Evolutionary conservation across 2,329 filamentous ascomycete genomes (phyloP), one percentile per base, ranked within the genome.

Genomic region (Lizonia empirigonia): DNA sequence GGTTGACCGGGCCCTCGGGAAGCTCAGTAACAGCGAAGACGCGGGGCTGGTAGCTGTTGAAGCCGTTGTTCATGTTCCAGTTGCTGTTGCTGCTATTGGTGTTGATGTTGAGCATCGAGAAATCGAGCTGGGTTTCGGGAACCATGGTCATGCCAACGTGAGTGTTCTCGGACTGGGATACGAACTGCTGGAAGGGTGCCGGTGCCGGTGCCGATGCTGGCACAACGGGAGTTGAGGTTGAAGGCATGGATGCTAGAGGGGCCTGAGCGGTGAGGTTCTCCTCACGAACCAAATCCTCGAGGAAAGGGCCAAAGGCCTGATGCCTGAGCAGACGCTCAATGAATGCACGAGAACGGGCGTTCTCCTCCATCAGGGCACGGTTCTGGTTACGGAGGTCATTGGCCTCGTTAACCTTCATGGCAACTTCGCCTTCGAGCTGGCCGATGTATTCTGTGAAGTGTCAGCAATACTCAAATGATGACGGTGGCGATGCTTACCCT

Each of bases 391-490:
- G 88, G 26, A 97, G 82, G 36, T 91, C 88, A 58, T 87, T 88
- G 62, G 88, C 87, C 78, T 97, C 93, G 59, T 87, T 89, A 32
- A 88, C 86, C 78, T 94, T 95, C 67, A 80, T 81, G 46, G 90
- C 88, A 63, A 97, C 88, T 74, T 97, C 93, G 56, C 84, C 81
- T 79, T 99, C 94, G 13, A 99, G 88, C 75, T 97, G 92, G 57
- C 85, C 84, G 70, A 99, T 97, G 79, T 97, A 97, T 82, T 97
- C 94, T 97, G 67, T 33, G 20, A 23, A 12, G 49, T 33, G 74
- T 90, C 81, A 90, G 84, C 62, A 45, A 26, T 6, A 18, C 20
- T 52, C 20, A 2, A 20, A 34, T 30, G 22, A 16, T 37, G 15
- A 16, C 12, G n/a, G 7, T 13, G 3, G 20, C 36, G 30, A 20